Conservation (phyloP, 2,329 filamentous ascomycete genomes). For the Aspergillus fumigatus region DNA sequence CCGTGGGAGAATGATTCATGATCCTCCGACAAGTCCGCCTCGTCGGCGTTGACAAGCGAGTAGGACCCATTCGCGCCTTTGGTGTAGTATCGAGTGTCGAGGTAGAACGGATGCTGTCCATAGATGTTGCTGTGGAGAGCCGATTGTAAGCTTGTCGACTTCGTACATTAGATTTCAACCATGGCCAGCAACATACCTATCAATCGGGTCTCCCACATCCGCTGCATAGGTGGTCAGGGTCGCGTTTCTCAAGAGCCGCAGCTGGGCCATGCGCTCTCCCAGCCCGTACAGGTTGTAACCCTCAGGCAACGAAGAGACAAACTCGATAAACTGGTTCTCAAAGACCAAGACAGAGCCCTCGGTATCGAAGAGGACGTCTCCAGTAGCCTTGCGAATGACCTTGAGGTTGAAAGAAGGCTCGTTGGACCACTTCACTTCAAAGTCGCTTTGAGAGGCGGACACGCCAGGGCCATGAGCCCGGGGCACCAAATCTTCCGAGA, state of each 20-base stretch:
- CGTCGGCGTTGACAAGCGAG: slow-evolving; percentile 51
- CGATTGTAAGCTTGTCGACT: background rate
- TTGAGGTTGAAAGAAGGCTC: slow-evolving; percentile 55
- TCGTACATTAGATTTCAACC: background rate
- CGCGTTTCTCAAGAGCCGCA: slow-evolving; percentile 68
- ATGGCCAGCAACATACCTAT: slow-evolving; percentile 31
- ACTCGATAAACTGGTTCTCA: slow-evolving; percentile 74
- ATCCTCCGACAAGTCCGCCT: slow-evolving; percentile 48
- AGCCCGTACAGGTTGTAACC: slow-evolving; percentile 74
- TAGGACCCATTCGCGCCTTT: slow-evolving; percentile 47
- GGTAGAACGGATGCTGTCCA: slow-evolving; percentile 71
- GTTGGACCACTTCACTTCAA: slow-evolving; percentile 54
- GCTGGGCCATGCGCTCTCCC: slow-evolving; percentile 66
- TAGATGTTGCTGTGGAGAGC: slow-evolving; percentile 58
- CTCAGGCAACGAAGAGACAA: slow-evolving; percentile 60
- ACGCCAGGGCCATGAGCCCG: slow-evolving; percentile 45
- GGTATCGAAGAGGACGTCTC: slow-evolving; percentile 66
- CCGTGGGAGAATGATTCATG: slow-evolving; percentile 70
- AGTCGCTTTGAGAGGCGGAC: slow-evolving; percentile 34
- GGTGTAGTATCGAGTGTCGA: slow-evolving; percentile 73
- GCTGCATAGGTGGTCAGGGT: slow-evolving; percentile 66
- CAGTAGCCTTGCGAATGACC: slow-evolving; percentile 54
- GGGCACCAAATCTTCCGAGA: slow-evolving; percentile 60
- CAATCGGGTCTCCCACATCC: slow-evolving; percentile 57
- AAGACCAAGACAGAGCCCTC: slow-evolving; percentile 62